Percentiles rank a stretch among this genome's conserved stretches.
Conservation (phyloP, 1,139 yeast species). For the Suzukiozyma palmioleophila region DNA sequence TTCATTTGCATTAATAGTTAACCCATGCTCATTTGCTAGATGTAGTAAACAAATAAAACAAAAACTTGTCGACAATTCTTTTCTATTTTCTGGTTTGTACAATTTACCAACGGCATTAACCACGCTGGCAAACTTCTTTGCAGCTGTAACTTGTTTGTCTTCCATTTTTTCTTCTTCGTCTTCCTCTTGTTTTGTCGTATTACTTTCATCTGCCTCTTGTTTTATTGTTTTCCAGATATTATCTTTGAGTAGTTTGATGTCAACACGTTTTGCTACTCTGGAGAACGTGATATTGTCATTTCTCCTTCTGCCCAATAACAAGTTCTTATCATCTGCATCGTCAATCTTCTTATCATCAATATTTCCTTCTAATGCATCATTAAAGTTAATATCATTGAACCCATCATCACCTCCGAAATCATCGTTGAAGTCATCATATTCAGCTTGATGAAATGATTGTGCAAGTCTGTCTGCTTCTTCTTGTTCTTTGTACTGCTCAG, state of each 20-base stretch:
- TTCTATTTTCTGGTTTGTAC: slow-evolving; percentile 49
- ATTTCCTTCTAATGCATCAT: slow-evolving; percentile 37
- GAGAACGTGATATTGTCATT: slow-evolving; percentile 73
- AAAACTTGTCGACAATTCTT: slow-evolving; percentile 81
- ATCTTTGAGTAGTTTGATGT: slow-evolving; percentile 73
- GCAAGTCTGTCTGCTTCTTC: slow-evolving; percentile 36
- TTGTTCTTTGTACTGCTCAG: slow-evolving; percentile 50
- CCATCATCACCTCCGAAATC: slow-evolving; percentile 35
- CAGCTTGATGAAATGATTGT: slow-evolving; percentile 43
- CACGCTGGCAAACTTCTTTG: slow-evolving; percentile 42
- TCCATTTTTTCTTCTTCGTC: slow-evolving; percentile 8
- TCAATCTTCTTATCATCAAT: slow-evolving; percentile 19
- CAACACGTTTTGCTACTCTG: slow-evolving; percentile 78
- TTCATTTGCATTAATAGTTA: slow-evolving; percentile 55
- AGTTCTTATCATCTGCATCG: slow-evolving; percentile 14
- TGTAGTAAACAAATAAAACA: slow-evolving; percentile 83
- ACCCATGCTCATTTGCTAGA: slow-evolving; percentile 84
- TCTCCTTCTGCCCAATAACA: slow-evolving; percentile 37
- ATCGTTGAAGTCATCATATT: slow-evolving; percentile 38
- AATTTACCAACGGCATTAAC: slow-evolving; percentile 48
- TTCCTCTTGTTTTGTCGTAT: slow-evolving; percentile 5
- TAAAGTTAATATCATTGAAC: slow-evolving; percentile 41
- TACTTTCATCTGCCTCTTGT: slow-evolving; percentile 10
- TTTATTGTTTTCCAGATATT: slow-evolving; percentile 70
- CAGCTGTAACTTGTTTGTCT: slow-evolving; percentile 3